These are phyloP conservation scores for Gossypium lobatum DNA, from an alignment of 441 rosid genomes.

Conservation along the genomic window DNA sequence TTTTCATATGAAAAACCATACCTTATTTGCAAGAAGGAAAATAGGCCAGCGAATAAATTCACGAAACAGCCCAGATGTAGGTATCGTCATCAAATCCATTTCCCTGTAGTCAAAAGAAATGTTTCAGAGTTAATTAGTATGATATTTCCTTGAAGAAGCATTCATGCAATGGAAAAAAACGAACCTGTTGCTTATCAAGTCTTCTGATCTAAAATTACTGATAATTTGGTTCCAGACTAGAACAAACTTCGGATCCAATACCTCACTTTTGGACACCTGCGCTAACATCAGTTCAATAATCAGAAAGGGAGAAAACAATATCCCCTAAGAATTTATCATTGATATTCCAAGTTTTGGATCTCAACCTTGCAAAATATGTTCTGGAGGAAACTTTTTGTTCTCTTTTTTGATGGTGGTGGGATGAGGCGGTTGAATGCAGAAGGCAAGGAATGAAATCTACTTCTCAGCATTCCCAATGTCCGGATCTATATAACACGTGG, in stretches of 20 bases:
- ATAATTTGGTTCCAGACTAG: conserved; percentile 94
- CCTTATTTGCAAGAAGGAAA: conserved; percentile 93
- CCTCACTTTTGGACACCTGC: conserved; percentile 48
- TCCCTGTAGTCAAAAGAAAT: conserved; percentile 49
- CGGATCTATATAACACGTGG: conserved; percentile 58
- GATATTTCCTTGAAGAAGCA: conserved; percentile 3
- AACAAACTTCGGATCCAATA: conserved; percentile 69
- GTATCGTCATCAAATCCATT: conserved; percentile 83
- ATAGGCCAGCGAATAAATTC: conserved; percentile 89
- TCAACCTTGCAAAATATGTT: conserved; percentile 56
- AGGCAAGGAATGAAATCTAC: conserved; percentile 87
- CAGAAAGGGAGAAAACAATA: conserved; percentile 6
- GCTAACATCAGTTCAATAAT: conserved; percentile 12
- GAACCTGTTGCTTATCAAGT: conserved; percentile 90
- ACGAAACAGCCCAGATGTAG: conserved; percentile 57
- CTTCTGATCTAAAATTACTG: conserved; percentile 65
- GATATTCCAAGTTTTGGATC: conserved; percentile 7
- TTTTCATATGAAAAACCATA: conserved; percentile 19
- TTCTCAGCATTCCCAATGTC: conserved; percentile 96
- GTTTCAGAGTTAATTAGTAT: conserved; percentile 1
- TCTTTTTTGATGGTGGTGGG: conserved; percentile 57
- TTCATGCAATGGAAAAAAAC: conserved; percentile 11
- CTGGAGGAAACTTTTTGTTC: conserved; percentile 38
- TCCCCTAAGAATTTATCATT: conserved; percentile 1
- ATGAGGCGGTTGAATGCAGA: conserved; percentile 76